Evolutionary conservation across 2,329 filamentous ascomycete species (phyloP).

Genomic region (Leptographium lundbergii): DNA sequence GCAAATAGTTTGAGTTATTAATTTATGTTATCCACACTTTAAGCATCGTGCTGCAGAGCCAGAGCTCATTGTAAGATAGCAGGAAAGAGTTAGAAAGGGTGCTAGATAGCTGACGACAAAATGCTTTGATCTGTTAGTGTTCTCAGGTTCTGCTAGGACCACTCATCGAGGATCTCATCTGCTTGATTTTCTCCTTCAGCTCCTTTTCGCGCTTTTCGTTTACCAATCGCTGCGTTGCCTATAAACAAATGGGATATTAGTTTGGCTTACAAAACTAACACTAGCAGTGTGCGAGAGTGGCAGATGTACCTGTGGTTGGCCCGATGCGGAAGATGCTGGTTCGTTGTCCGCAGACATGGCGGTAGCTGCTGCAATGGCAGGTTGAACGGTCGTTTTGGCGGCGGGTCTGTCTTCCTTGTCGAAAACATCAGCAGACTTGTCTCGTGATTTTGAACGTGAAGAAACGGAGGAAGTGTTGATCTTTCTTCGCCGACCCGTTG

Average conservation of each 20-base stretch:
- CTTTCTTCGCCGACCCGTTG: slow-evolving; percentile 21
- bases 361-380: background rate
- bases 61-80: background rate
- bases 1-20: background rate
- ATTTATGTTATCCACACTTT: background rate
- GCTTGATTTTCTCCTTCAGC: slow-evolving; percentile 40
- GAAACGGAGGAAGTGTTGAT: slow-evolving; percentile 40
- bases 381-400: slow-evolving; percentile 8
- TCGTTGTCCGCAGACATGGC: background rate
- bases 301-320: slow-evolving; percentile 18
- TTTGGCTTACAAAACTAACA: background rate
- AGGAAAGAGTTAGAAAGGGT: background rate
- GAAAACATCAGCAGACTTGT: slow-evolving; percentile 45
- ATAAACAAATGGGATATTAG: background rate
- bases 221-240: slow-evolving; percentile 26
- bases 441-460: slow-evolving; percentile 33
- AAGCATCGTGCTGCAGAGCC: background rate
- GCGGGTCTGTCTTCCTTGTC: slow-evolving; percentile 30
- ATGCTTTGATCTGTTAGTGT: slow-evolving; percentile 32
- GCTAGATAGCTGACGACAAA: slow-evolving; percentile 5
- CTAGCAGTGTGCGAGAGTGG: background rate
- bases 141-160: slow-evolving; percentile 24
- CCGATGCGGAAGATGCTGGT: slow-evolving; percentile 6
- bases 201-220: slow-evolving; percentile 36
- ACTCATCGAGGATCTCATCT: slow-evolving; percentile 39